Conservation (phyloP, 1,284 basidiomycete genomes). For the Farysia itapuensis region DNA sequence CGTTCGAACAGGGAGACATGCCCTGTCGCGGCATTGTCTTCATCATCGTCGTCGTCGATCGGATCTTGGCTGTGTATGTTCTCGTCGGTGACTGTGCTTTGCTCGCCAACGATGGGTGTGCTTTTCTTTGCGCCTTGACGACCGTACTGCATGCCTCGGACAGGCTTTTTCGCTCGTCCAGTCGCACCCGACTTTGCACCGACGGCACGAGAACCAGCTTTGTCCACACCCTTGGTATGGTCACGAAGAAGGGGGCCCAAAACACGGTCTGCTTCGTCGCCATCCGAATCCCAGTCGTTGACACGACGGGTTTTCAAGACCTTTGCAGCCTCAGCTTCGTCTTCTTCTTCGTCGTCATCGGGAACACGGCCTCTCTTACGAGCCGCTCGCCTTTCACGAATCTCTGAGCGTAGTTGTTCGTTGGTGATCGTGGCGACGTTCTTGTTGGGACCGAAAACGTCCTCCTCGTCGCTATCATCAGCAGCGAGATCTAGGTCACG, state of each 20-base stretch:
- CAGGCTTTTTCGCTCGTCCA: constrained; percentile 1
- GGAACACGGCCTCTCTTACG: constrained; percentile 1
- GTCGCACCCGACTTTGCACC: background rate
- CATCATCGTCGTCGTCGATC: background rate
- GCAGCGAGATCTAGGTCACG: constrained; percentile 1
- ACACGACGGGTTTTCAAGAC: background rate
- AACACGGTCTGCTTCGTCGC: constrained; percentile 2
- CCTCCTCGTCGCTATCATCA: constrained; percentile 4
- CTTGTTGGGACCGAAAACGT: background rate
- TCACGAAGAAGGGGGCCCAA: constrained; percentile 2
- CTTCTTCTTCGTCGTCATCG: constrained; percentile 13
- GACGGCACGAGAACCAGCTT: too few relatives aligned
- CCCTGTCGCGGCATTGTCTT: constrained; percentile 1
- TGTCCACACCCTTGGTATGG: constrained; percentile 4
- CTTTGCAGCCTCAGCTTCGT: background rate
- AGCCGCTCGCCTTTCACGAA: background rate
- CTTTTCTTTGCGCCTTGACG: constrained; percentile 1
- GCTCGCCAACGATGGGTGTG: background rate
- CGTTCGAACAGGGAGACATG: constrained; percentile 12
- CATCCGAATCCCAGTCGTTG: constrained; percentile 18
- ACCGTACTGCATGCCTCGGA: constrained; percentile 6
- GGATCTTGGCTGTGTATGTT: too few relatives aligned
- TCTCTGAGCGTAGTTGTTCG: constrained; percentile 1
- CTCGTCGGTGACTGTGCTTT: too few relatives aligned
- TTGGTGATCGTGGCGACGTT: background rate